Evolutionary conservation across 106 monocot species (phyloP), one percentile per base, ranked within the genome.

Genomic region (Dendrobium huoshanense): DNA sequence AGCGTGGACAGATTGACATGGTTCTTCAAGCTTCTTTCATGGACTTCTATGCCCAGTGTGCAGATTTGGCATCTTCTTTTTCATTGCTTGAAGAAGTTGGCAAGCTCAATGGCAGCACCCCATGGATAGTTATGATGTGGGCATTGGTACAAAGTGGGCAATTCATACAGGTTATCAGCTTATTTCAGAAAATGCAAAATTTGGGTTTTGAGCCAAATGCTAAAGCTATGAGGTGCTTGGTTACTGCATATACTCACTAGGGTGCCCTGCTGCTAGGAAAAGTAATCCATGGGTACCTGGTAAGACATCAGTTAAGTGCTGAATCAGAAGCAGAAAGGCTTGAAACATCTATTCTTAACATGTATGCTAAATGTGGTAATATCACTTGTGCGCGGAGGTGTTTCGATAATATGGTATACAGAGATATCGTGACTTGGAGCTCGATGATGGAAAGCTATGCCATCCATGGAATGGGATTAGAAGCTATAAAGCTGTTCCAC

Each of bases 381-480:
- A 54, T 88, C 37, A 6, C 15, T 67, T 49, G 65, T 9, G 91
- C 88, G 18, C 74, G 67, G 42, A 88, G 85, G 41, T 88, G 83
- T 77, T 91, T 91, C 22, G 72, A 85, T 41, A 41, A 18, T 7
- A 87, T 91, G 29, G 41, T 54, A 29, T 75, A 37, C 64, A 91
- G 82, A 88, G 91, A 93, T 83, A 67, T 83, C 22, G 73, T 91
- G 16, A 79, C 83, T 59, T 94, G 91, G 90, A 90, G 84, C 67
- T 82, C 87, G 3, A 90, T 93, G 82, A 83, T 93, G 44, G 90
- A 87, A 72, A 88, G 85, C 22, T 92, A 84, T 64, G 81, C 80
- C 2, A 61, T 80, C 79, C 87, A 92, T 83, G 88, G 92, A 19
- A 55, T 77, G 47, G 84, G 88, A n/a, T 43, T 72, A 7, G 78